These are phyloP conservation scores for Vachellia collinsii DNA, from an alignment of 306 rosid species.

Conservation along the genomic window DNA sequence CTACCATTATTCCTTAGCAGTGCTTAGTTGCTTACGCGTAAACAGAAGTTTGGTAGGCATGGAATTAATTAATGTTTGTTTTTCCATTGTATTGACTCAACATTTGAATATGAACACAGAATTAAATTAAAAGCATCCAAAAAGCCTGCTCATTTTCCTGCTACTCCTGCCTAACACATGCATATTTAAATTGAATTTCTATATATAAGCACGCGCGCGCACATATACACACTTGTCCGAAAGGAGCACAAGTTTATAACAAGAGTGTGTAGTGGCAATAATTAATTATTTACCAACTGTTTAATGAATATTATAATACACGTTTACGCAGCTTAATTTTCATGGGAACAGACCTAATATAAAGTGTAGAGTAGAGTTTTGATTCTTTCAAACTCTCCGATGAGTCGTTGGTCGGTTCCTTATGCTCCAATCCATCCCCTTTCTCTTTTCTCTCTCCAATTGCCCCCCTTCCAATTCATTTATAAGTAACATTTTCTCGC, in stretches of 20 bases:
- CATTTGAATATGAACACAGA: background rate
- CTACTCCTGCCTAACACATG: background rate
- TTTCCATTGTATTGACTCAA: background rate
- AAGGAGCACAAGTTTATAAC: too few relatives aligned
- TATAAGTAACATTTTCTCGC: too few relatives aligned
- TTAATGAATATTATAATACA: background rate
- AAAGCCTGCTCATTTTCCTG: background rate
- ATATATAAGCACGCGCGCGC: background rate
- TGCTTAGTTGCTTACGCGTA: too few relatives aligned
- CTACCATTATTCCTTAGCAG: too few relatives aligned
- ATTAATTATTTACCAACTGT: background rate
- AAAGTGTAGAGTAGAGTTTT: background rate
- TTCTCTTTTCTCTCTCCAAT: too few relatives aligned
- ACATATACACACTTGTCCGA: background rate
- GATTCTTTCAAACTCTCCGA: background rate
- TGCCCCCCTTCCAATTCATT: too few relatives aligned
- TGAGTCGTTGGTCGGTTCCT: background rate
- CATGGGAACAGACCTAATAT: background rate
- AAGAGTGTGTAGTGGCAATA: background rate
- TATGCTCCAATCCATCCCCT: background rate
- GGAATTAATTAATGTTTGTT: background rate
- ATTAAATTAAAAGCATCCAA: background rate
- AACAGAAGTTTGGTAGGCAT: background rate
- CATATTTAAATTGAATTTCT: background rate
- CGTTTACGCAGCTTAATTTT: background rate